These are phyloP conservation scores for Aspergillus persii DNA, from an alignment of 2,329 filamentous ascomycete species.

Conservation along the genomic window DNA sequence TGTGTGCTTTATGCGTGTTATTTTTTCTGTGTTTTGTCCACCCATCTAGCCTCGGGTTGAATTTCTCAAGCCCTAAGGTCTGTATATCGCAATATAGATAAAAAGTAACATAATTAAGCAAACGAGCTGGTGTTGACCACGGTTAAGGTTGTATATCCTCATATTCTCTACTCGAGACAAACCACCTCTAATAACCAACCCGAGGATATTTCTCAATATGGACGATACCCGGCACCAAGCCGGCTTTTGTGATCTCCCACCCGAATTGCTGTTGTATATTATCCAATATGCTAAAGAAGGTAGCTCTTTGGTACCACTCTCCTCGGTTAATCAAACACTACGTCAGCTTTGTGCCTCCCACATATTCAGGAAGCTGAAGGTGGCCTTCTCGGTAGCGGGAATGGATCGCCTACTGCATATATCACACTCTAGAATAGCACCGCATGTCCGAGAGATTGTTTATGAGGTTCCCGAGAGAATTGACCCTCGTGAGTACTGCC, in stretches of 20 bases:
- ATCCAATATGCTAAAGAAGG: neutral
- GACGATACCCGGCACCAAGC: neutral
- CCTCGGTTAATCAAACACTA: neutral
- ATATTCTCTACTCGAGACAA: neutral
- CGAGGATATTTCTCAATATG: neutral
- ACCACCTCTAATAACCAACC: neutral
- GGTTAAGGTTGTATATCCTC: neutral
- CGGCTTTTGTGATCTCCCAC: neutral
- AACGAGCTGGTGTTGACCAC: neutral
- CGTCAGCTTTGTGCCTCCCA: neutral
- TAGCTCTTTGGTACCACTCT: neutral
- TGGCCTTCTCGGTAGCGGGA: neutral
- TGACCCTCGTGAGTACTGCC: neutral
- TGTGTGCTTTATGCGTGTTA: neutral
- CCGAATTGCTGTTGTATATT: neutral
- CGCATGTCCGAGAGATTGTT: conserved; percentile 1
- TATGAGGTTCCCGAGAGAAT: conserved; percentile 1
- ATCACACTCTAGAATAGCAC: conserved; percentile 1
- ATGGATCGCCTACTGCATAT: neutral
- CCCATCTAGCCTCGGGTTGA: neutral
- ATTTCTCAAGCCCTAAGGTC: neutral
- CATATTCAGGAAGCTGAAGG: neutral
- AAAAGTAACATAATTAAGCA: neutral
- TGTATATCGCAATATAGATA: neutral
- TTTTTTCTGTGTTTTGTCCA: neutral